Percentiles rank a stretch among this genome's conserved stretches.
These are phyloP conservation scores for Monosporascus sp. DNA, from an alignment of 2,329 filamentous ascomycete species.

Conservation along the genomic window DNA sequence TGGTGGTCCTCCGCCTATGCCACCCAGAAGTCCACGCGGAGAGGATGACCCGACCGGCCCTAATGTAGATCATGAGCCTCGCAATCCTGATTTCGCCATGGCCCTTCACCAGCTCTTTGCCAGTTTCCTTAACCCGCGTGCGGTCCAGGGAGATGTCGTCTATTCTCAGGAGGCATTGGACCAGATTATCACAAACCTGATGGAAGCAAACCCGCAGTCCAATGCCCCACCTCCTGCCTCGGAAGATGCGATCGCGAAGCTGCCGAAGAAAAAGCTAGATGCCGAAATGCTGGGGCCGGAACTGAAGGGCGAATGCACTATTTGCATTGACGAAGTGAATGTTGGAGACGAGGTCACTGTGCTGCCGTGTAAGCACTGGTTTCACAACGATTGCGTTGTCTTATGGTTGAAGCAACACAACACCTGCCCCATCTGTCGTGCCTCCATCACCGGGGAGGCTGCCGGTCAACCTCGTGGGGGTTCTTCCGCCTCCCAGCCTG, in stretches of 20 bases:
- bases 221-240: slow-evolving; percentile 80
- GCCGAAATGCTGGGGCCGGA: slow-evolving; percentile 61
- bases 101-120: slow-evolving; percentile 50
- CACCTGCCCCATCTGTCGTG: slow-evolving; percentile 80
- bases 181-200: slow-evolving; percentile 77
- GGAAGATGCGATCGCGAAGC: slow-evolving; percentile 63
- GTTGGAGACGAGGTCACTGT: slow-evolving; percentile 68
- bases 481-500: slow-evolving; percentile 5
- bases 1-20: slow-evolving; percentile 29
- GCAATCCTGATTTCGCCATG: slow-evolving; percentile 26
- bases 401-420: slow-evolving; percentile 88
- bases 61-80: slow-evolving; percentile 13
- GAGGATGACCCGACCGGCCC: slow-evolving; percentile 15
- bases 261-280: slow-evolving; percentile 68
- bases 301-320: slow-evolving; percentile 78
- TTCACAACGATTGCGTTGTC: slow-evolving; percentile 76
- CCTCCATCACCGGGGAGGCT: slow-evolving; percentile 42
- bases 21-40: slow-evolving; percentile 15
- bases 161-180: slow-evolving; percentile 90
- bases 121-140: slow-evolving; percentile 46
- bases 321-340: slow-evolving; percentile 84
- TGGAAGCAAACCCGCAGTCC: slow-evolving; percentile 74
- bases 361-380: slow-evolving; percentile 90
- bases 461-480: slow-evolving; percentile 17
- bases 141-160: slow-evolving; percentile 69